These are phyloP conservation scores for Albatrellus ellisii DNA, from an alignment of 768 basidiomycete genomes.

Conservation along the genomic window DNA sequence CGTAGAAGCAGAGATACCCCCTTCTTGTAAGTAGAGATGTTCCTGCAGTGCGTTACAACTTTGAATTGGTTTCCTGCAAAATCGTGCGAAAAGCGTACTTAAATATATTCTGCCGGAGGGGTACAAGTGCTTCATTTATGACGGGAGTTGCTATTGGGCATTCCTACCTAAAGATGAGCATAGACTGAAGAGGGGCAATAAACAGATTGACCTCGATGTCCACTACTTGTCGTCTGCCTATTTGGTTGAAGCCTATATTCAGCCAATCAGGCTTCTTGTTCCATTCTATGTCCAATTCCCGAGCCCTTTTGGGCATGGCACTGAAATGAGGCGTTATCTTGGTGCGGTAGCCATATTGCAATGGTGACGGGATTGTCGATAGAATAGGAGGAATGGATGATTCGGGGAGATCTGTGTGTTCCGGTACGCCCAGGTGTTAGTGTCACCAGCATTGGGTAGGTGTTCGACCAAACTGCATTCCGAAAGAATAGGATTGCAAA, in stretches of 20 bases:
- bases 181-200: not conserved
- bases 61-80: not conserved
- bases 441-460: no score
- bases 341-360: slow-evolving; percentile 87
- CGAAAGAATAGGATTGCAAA: slow-evolving; percentile 1
- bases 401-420: slow-evolving; percentile 35
- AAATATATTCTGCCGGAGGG: slow-evolving; percentile 52
- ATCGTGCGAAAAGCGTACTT: no score
- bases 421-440: no score
- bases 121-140: slow-evolving; percentile 53
- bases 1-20: slow-evolving; percentile 87
- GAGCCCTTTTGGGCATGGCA: slow-evolving; percentile 37
- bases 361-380: slow-evolving; percentile 74
- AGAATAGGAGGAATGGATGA: slow-evolving; percentile 49
- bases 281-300: slow-evolving; percentile 15
- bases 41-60: slow-evolving; percentile 27
- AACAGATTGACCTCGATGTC: slow-evolving; percentile 70
- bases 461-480: not conserved
- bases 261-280: slow-evolving; percentile 47
- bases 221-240: slow-evolving; percentile 59
- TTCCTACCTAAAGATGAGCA: slow-evolving; percentile 35
- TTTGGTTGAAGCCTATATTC: slow-evolving; percentile 81
- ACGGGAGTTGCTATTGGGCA: slow-evolving; percentile 83
- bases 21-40: slow-evolving; percentile 67
- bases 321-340: slow-evolving; percentile 98